Conservation (phyloP, 2,329 filamentous ascomycete species). For the Fusarium chlamydosporum region DNA sequence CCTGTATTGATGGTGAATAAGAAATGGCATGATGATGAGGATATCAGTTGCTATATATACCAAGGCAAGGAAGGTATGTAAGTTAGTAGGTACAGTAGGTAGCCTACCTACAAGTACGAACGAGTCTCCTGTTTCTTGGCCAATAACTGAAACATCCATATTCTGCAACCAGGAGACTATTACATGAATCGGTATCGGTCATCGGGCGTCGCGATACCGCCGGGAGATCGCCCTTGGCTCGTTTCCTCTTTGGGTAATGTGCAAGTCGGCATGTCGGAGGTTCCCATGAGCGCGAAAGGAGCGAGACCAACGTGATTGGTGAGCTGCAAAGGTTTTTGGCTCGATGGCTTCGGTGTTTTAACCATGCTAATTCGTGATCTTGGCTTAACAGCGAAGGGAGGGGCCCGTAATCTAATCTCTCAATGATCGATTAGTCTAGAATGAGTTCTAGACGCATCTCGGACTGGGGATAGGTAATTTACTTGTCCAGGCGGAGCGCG, state of each 20-base stretch:
- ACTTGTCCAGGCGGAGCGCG: conserved; percentile 2
- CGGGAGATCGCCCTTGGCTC: conserved; percentile 20
- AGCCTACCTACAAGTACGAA: not conserved
- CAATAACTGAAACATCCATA: conserved; percentile 7
- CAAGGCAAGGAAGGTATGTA: not conserved
- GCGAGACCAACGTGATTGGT: conserved; percentile 31
- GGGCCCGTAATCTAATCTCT: not conserved
- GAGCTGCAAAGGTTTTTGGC: not conserved
- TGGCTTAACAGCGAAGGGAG: not conserved
- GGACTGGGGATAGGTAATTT: not conserved
- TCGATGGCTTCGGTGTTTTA: not conserved
- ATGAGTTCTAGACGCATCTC: not conserved
- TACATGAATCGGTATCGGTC: conserved; percentile 28
- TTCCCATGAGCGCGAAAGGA: conserved; percentile 46
- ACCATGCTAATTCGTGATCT: not conserved
- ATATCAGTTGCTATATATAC: conserved; percentile 1
- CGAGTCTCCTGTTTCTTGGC: not conserved
- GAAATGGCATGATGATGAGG: not conserved
- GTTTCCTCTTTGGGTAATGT: conserved; percentile 40
- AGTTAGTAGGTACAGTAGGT: not conserved
- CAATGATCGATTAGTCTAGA: not conserved
- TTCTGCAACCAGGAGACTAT: not conserved
- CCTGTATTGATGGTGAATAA: not conserved
- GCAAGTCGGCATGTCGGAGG: conserved; percentile 40
- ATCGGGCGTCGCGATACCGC: conserved; percentile 39